Percentiles rank a stretch among this genome's conserved stretches.
phyloP scores from a whole-genome alignment of 2,329 filamentous ascomycete species.

The Phialocephala sp. region DNA sequence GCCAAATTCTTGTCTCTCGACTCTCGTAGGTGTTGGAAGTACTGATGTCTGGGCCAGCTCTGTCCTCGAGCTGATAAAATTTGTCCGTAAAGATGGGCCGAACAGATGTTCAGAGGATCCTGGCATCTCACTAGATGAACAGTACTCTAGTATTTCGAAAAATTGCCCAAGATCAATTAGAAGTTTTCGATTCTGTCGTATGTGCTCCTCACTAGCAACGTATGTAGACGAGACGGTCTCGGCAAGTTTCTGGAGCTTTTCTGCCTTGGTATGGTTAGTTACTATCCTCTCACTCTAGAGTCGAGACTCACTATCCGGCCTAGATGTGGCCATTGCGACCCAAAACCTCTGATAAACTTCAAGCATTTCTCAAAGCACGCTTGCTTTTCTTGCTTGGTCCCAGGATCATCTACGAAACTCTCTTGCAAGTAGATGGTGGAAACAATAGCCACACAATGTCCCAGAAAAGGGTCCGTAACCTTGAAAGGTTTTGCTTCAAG shows the following conservation, averaged over 20 bases:
- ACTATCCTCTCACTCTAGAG: not conserved
- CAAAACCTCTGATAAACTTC: conserved; percentile 49
- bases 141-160: conserved; percentile 55
- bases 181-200: conserved; percentile 43
- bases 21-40: conserved; percentile 50
- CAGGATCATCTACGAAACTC: conserved; percentile 50
- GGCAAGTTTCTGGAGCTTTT: conserved; percentile 49
- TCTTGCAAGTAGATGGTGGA: conserved; percentile 60
- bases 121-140: conserved; percentile 47
- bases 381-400: conserved; percentile 48
- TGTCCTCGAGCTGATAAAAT: conserved; percentile 35
- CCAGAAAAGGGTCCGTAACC: conserved; percentile 53
- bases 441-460: conserved; percentile 57
- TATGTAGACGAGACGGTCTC: conserved; percentile 52
- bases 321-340: conserved; percentile 52
- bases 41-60: conserved; percentile 51
- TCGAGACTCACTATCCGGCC: conserved; percentile 46
- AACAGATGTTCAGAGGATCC: conserved; percentile 48
- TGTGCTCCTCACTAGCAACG: conserved; percentile 39
- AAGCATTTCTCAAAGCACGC: conserved; percentile 52
- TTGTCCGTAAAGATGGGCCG: conserved; percentile 47
- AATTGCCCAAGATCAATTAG: conserved; percentile 53
- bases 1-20: conserved; percentile 42
- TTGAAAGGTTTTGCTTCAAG: conserved; percentile 52
- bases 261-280: conserved; percentile 43